Percentiles rank a stretch among this genome's conserved stretches.
Evolutionary conservation across 169 alveolate species (phyloP).

Genomic region (Blepharisma undulans): DNA sequence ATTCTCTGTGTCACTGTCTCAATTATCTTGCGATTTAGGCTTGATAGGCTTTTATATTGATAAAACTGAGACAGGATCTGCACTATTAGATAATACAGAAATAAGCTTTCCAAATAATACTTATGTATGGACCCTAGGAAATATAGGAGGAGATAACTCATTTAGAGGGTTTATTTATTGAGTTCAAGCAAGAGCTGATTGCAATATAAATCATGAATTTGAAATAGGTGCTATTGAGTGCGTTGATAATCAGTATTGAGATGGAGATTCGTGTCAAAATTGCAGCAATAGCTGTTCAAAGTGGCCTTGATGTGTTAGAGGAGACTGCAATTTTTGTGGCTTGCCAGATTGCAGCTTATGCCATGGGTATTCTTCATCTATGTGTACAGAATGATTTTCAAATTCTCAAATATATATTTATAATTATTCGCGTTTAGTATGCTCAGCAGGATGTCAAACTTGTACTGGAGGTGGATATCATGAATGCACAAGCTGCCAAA

Average conservation of each 20-base stretch:
- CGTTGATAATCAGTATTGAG: no score
- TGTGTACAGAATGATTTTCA: neutral
- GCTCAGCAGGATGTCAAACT: no score
- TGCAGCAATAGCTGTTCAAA: neutral
- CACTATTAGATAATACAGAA: neutral
- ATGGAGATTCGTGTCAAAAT: no score
- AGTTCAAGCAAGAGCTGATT: neutral
- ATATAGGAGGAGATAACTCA: neutral
- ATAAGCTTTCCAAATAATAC: neutral
- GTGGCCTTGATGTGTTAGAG: neutral
- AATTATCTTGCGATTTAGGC: neutral
- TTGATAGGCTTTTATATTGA: no score
- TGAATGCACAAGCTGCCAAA: no score
- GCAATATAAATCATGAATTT: no score
- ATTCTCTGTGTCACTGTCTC: no score
- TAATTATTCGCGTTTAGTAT: no score
- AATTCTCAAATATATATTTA: no score
- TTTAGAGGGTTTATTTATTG: neutral
- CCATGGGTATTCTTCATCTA: neutral
- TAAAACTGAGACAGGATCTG: neutral
- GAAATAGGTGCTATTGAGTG: no score
- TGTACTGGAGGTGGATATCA: no score
- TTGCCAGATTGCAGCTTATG: neutral
- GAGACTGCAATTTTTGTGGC: neutral
- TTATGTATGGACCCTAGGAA: neutral